phyloP scores from a whole-genome alignment of 805 yeast genomes.

The Yarrowia porcina region DNA sequence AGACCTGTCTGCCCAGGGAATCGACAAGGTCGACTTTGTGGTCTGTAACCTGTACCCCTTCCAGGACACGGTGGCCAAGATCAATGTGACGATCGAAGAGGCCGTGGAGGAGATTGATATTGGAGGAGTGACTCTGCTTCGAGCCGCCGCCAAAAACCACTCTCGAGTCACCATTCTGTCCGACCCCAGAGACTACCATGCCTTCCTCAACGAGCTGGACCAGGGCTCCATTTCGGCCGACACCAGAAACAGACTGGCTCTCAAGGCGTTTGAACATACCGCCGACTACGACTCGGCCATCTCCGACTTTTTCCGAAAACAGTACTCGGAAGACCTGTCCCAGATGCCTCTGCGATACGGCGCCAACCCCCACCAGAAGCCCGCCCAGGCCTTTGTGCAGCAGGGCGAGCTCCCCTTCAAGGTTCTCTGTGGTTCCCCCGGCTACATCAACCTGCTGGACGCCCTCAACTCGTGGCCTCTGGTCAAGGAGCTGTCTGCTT shows the following conservation, averaged over 20 bases:
- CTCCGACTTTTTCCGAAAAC: conserved; percentile 95
- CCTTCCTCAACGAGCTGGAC: conserved; percentile 76
- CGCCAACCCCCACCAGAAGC: conserved; percentile 98
- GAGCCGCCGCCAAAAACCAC: conserved; percentile 99
- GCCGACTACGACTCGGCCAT: conserved; percentile 96
- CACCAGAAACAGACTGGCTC: conserved; percentile 78
- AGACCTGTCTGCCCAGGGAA: conserved; percentile 83
- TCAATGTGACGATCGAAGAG: conserved; percentile 91
- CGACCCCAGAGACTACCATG: conserved; percentile 91
- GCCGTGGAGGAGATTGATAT: conserved; percentile 98
- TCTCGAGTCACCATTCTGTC: conserved; percentile 91
- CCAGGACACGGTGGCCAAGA: conserved; percentile 94
- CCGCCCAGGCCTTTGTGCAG: conserved; percentile 92
- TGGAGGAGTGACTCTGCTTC: conserved; percentile 93
- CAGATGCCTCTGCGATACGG: conserved; percentile 97
- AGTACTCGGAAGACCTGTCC: conserved; percentile 82
- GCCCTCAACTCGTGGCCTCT: conserved; percentile 98
- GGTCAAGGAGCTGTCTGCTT: conserved; percentile 92
- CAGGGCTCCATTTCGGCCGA: conserved; percentile 67
- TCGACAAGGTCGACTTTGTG: conserved; percentile 93
- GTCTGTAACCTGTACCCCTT: conserved; percentile 98
- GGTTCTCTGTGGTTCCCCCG: conserved; percentile 93
- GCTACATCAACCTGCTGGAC: conserved; percentile 93
- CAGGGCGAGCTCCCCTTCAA: conserved; percentile 89
- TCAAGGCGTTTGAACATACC: conserved; percentile 97